These are phyloP conservation scores for Harringtonia aguacate DNA, from an alignment of 2,329 filamentous ascomycete genomes.

Conservation along the genomic window DNA sequence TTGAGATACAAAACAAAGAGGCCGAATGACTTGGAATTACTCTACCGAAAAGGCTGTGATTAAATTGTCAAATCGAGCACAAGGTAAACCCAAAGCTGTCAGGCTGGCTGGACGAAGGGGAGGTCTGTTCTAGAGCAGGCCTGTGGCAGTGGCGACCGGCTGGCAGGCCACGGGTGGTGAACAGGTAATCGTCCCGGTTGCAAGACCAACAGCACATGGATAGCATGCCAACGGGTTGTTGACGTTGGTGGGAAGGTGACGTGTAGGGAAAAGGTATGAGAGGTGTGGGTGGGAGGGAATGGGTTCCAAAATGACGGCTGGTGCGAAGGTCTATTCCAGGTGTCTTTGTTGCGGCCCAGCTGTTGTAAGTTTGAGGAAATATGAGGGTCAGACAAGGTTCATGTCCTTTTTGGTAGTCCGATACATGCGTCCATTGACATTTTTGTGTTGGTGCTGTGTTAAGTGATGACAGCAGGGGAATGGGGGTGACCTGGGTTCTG, in stretches of 20 bases:
- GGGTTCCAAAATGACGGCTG: background rate
- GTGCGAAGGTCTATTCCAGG: background rate
- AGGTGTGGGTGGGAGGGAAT: no score
- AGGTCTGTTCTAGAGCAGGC: no score
- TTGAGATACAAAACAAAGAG: no score
- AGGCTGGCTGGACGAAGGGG: no score
- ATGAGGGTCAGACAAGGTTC: background rate
- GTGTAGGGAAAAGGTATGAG: background rate
- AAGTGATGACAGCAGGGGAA: slow-evolving; percentile 4
- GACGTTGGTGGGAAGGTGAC: background rate
- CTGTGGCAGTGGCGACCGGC: no score
- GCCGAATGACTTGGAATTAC: no score
- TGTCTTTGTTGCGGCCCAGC: background rate
- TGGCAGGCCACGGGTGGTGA: background rate
- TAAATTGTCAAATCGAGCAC: no score
- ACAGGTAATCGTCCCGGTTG: background rate
- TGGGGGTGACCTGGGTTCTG: background rate
- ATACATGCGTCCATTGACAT: slow-evolving; percentile 1
- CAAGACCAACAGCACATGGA: background rate
- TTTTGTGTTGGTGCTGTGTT: slow-evolving; percentile 1
- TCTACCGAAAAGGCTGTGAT: no score
- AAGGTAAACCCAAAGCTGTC: no score
- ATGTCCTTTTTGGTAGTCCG: background rate
- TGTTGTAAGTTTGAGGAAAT: no score
- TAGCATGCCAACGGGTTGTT: slow-evolving; percentile 3